Base-by-base conservation (phyloP, 441 rosid genomes). In the Melianthus villosus region DNA sequence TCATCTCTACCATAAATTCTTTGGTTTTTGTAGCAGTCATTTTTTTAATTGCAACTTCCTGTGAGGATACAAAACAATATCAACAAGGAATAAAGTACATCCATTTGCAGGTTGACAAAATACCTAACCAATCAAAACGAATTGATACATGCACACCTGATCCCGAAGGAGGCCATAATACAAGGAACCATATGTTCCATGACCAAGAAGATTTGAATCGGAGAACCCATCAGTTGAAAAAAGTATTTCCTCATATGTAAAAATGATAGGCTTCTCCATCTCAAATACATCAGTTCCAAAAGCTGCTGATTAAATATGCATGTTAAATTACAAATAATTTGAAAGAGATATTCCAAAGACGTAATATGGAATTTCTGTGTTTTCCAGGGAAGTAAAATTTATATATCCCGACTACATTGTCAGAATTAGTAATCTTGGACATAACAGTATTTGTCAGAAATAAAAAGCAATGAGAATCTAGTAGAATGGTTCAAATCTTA, bases 1-100 rank as follows among this genome's bases (percentile, higher is more conserved):
- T 89, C 91, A 89, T 71, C 63, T 89, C 95, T n/a, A 85, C 81
- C 56, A 67, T 67, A 60, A 89, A 89, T 71, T 89, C 95, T 70
- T 73, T 89, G 14, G 93, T 74, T 47, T 89, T 83, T 22, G 89
- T 83, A 22, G 87, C 89, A 38, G 97, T 81, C 97, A 89, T 83
- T 55, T 78, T 77, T 65, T 89, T 89, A 22, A 83, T 57, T 22
- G 93, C 80, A 64, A 83, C 93, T 69, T 89, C 97, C 97, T 86
- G 42, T 43, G 44, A 52, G 22, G 14, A 52, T 16, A 42, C 42
- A 37, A 46, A 57, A 57, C 40, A 28, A 29, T 9, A 18, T 28
- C 12, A 13, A 45, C 18, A 17, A 40, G 20, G 16, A 36, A 9
- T 34, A n/a, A n/a, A n/a, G n/a, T n/a, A n/a, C n/a, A n/a, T n/a